Percentiles rank a stretch among this genome's conserved stretches.
phyloP scores from a whole-genome alignment of 2,329 filamentous ascomycete species.

The Ceratocystis papillata region DNA sequence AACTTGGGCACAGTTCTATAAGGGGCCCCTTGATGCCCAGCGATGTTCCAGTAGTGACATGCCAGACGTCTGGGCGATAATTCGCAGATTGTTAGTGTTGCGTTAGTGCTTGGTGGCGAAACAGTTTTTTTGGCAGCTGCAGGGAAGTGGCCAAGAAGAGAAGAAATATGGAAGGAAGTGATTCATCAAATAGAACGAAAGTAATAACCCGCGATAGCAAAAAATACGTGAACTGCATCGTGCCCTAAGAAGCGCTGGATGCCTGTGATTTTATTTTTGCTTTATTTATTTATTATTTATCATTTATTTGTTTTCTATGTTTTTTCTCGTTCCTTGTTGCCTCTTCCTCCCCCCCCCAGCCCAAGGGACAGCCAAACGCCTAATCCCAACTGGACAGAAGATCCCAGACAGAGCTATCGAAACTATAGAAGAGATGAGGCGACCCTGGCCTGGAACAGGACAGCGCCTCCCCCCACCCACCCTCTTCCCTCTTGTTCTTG shows the following conservation, averaged over 20 bases:
- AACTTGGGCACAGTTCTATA: conserved; percentile 3
- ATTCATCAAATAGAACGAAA: background rate
- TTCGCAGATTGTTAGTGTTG: too few relatives aligned
- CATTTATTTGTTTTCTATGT: too few relatives aligned
- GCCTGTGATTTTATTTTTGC: too few relatives aligned
- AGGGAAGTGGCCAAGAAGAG: background rate
- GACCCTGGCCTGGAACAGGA: background rate
- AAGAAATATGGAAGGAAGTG: background rate
- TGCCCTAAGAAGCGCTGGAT: background rate
- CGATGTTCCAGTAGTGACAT: background rate
- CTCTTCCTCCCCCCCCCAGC: too few relatives aligned
- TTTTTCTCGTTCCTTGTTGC: too few relatives aligned
- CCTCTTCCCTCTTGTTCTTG: conserved; percentile 1
- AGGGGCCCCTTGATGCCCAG: background rate
- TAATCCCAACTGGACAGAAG: background rate
- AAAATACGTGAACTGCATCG: background rate
- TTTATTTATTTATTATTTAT: too few relatives aligned
- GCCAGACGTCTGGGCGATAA: too few relatives aligned
- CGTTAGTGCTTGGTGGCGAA: background rate
- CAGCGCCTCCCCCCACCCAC: background rate
- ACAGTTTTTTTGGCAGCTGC: background rate
- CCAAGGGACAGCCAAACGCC: background rate
- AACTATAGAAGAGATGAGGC: background rate
- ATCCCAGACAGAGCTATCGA: background rate
- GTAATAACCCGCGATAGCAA: background rate